Percentiles rank a stretch among this genome's conserved stretches.
Evolutionary conservation across 2,329 filamentous ascomycete species (phyloP).

Genomic region (Colletotrichum viniferum): DNA sequence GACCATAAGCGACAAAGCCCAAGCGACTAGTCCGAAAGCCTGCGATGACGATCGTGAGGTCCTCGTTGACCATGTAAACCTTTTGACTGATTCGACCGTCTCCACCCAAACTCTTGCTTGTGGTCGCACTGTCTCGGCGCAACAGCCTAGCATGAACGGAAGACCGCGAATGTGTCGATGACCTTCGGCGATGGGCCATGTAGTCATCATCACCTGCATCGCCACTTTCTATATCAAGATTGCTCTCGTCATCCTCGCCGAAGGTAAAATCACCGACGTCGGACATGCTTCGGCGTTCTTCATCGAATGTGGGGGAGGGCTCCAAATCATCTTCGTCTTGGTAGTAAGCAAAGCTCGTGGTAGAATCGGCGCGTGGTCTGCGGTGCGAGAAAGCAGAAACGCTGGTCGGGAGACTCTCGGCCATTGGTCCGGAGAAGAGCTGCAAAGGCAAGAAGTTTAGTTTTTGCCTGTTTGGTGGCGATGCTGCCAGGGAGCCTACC

Average conservation of each 20-base stretch:
- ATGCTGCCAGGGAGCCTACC: constrained; percentile 48
- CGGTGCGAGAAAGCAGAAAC: constrained; percentile 91
- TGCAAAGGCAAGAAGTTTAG: constrained; percentile 28
- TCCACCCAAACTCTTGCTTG: constrained; percentile 66
- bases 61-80: constrained; percentile 90
- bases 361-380: constrained; percentile 80
- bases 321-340: constrained; percentile 60
- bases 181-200: constrained; percentile 62
- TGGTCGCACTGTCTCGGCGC: constrained; percentile 72
- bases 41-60: constrained; percentile 90
- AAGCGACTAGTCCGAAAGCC: constrained; percentile 81
- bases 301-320: constrained; percentile 25
- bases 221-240: constrained; percentile 42
- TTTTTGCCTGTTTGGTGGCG: neutral
- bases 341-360: constrained; percentile 88
- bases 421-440: constrained; percentile 90
- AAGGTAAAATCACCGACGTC: constrained; percentile 45
- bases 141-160: constrained; percentile 70
- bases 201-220: constrained; percentile 48
- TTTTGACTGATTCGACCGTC: constrained; percentile 81
- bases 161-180: constrained; percentile 62
- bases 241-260: constrained; percentile 42
- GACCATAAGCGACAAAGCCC: constrained; percentile 72
- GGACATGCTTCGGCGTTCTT: constrained; percentile 34
- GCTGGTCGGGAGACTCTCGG: constrained; percentile 94